Base-by-base conservation (phyloP, 1,284 basidiomycete genomes). In the Pascua sp. region DNA sequence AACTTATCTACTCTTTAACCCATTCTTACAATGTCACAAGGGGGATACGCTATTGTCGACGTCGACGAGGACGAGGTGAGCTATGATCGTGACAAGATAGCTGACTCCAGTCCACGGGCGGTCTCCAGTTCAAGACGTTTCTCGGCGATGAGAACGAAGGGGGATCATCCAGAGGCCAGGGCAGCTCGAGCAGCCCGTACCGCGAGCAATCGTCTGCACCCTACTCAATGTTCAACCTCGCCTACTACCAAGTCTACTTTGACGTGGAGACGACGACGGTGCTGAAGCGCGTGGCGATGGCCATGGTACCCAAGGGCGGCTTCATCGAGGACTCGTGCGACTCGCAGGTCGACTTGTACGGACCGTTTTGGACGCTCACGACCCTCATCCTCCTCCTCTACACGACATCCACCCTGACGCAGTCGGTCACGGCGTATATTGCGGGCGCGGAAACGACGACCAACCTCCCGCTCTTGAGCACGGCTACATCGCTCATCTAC, bases 331-430 rank as follows among this genome's bases (percentile, higher is more conserved):
- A 78, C 17, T 74, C 76, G 0, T 77, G 80, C 51, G 76, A 78
- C 12, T 78, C 77, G 11, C 72, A 77, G 47, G 76, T 80, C 1
- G 80, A 81, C 59, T 67, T 81, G 5, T 81, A 81, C 60, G 80
- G 93, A 1, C 91, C 93, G 0, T 96, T 97, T 80, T 97, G 93
- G 93, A 90, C 91, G 0, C 83, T 94, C 49, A 93, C 91, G 0
- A 95, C 92, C 1, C 84, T 96, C 62, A 88, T 95, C 50, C 90
- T 96, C 70, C 82, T 86, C 1, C 84, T 96, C 55, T 96, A 93
- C 79, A 85, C 94, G 56, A 93, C 89, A 39, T 94, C 92, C 0
- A 91, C 89, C 18, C 85, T 96, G 45, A 90, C 87, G 2, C 85
- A 88, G 8, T 90, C 89, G 42, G 87, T 96, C 65, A 81, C 86